phyloP scores from a whole-genome alignment of 345 rosid species.

The Syzygium aromaticum region DNA sequence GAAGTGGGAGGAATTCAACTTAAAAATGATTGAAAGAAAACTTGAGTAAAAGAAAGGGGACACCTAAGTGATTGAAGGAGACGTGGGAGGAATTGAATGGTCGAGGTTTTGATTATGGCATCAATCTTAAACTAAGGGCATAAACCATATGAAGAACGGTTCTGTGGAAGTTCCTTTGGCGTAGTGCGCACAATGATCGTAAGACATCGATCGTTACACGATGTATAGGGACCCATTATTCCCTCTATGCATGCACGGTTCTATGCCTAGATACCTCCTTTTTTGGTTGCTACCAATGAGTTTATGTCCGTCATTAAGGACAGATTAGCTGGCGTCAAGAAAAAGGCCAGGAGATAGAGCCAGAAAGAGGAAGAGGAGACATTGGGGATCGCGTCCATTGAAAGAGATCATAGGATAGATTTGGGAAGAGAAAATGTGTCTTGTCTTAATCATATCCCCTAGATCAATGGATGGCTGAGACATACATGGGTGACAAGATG shows the following conservation, averaged over 20 bases:
- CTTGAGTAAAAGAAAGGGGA: neutral
- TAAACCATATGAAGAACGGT: neutral
- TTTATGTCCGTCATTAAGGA: neutral
- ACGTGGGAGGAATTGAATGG: neutral
- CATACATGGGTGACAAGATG: neutral
- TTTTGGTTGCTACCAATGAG: neutral
- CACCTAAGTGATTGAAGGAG: neutral
- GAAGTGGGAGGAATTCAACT: neutral
- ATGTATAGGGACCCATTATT: neutral
- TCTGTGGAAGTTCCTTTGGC: neutral
- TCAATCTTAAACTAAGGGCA: neutral
- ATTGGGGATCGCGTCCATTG: neutral
- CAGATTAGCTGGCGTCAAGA: neutral
- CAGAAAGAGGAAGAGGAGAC: neutral
- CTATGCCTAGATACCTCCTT: neutral
- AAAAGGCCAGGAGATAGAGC: neutral
- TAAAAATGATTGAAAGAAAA: too few relatives aligned
- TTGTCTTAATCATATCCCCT: neutral
- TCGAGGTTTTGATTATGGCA: neutral
- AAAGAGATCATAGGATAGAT: neutral
- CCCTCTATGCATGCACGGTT: neutral
- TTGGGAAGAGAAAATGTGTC: neutral
- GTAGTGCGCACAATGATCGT: neutral
- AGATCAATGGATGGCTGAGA: neutral
- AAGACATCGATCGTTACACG: neutral